Base-by-base conservation (phyloP, 176 grass and related monocot genomes). In the Musa acuminata region DNA sequence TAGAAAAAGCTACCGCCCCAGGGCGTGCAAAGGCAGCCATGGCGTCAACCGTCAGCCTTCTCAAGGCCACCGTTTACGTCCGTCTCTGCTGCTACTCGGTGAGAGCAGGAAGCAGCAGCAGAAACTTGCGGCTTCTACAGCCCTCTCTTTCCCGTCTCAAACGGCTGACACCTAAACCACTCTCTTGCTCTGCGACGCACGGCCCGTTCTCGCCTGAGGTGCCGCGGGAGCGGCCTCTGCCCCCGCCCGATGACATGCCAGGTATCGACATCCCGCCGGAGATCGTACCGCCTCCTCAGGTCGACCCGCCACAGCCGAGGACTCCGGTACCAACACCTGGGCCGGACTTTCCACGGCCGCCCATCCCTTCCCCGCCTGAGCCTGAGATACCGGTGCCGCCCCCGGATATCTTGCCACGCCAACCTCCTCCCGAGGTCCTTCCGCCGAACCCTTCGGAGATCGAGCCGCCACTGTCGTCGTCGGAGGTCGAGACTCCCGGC, bases 341-440 rank as follows among this genome's bases (percentile, higher is more conserved):
- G 0, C 92, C 89, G 2, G 87, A 96, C 77, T 65, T 63, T 19
- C 92, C 92, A 8, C 52, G 77, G 9, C 77, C 84, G 8, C 76
- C 86, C 16, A 75, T 96, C 55, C 92, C 89, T 13, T 85, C 89
- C 43, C 87, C 85, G 2, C 69, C 74, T 1, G 53, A 2, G 55
- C 93, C 89, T n/a, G 87, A 92, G 77, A 64, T 96, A 50, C 92
- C 89, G 8, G 3, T 1, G 52, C 67, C 81, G 72, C 87, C 87
- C 21, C 51, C 88, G 0, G 85, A 95, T 49, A 51, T 85, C 13
- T 53, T 81, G 49, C 71, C 76, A n/a, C 69, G 49, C 1, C 52
- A 72, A 2, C 83, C 77, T 21, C 55, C 80, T 0, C 75, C 81
- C 1, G 85, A 85, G 26, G 3, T 88, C 14, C 35, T 77, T 2